A percentile compares a stretch with the other conserved stretches of the same genome.
phyloP scores from a whole-genome alignment of 768 basidiomycete species.

The Mycena crocata region DNA sequence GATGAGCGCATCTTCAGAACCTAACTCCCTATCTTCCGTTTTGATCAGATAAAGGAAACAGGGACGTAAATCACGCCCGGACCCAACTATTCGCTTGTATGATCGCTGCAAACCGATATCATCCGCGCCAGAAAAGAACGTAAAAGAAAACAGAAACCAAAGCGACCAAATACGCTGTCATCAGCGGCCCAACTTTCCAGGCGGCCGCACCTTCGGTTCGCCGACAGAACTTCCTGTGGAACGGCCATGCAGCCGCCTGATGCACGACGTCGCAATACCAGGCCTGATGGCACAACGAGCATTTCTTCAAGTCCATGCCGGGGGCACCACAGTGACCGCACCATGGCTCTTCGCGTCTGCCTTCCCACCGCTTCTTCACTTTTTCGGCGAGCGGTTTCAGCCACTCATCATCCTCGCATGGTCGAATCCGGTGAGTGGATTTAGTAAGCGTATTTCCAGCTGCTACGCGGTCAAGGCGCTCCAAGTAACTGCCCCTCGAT shows the following conservation, averaged over 20 bases:
- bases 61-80: no score
- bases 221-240: slow-evolving; percentile 31
- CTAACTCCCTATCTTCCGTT: no score
- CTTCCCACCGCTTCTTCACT: slow-evolving; percentile 32
- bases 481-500: slow-evolving; percentile 23
- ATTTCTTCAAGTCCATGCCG: slow-evolving; percentile 17
- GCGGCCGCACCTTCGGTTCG: no score
- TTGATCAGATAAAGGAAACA: no score
- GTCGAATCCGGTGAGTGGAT: background rate
- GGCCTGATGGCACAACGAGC: slow-evolving; percentile 22
- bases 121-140: no score
- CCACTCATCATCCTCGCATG: slow-evolving; percentile 21
- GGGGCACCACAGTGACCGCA: slow-evolving; percentile 34
- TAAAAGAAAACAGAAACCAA: no score
- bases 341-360: slow-evolving; percentile 18
- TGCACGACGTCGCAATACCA: slow-evolving; percentile 34
- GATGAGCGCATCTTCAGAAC: no score
- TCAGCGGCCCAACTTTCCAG: no score
- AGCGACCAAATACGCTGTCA: no score
- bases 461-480: slow-evolving; percentile 2
- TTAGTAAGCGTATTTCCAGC: background rate
- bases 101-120: no score
- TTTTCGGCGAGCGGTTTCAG: slow-evolving; percentile 25
- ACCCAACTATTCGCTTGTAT: no score
- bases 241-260: slow-evolving; percentile 34